phyloP scores from a whole-genome alignment of 2,329 filamentous ascomycete genomes.

The Colletotrichum sp. region DNA sequence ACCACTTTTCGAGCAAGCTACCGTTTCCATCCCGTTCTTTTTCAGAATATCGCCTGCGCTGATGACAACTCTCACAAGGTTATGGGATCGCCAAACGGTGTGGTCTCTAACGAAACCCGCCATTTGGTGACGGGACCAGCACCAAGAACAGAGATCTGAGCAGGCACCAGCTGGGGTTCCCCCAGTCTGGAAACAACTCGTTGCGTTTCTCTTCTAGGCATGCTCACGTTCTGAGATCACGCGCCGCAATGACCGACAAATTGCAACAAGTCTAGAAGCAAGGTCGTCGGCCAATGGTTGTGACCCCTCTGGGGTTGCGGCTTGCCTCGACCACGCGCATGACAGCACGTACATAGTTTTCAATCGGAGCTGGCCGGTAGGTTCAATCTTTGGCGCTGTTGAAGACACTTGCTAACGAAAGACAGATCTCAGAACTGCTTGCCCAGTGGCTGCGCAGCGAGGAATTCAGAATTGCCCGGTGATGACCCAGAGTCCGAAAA shows the following conservation, averaged over 20 bases:
- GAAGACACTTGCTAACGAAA: not conserved
- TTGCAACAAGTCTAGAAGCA: conserved; percentile 9
- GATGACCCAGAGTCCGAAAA: conserved; percentile 41
- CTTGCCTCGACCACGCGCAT: conserved; percentile 15
- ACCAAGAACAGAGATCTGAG: conserved; percentile 41
- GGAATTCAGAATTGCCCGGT: conserved; percentile 30
- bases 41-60: conserved; percentile 19
- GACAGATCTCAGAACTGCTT: conserved; percentile 8
- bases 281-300: conserved; percentile 1
- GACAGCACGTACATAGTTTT: conserved; percentile 38
- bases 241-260: conserved; percentile 28
- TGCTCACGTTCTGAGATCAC: not conserved
- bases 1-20: not conserved
- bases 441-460: conserved; percentile 16
- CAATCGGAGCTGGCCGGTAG: conserved; percentile 39
- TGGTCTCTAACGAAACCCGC: conserved; percentile 9
- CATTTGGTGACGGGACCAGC: conserved; percentile 23
- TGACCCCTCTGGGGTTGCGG: conserved; percentile 2
- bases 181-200: not conserved
- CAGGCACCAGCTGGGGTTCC: conserved; percentile 22
- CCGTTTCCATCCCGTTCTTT: not conserved
- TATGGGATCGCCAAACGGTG: conserved; percentile 15
- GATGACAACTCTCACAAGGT: conserved; percentile 25
- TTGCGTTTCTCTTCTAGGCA: not conserved
- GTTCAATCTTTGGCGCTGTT: not conserved